These are phyloP conservation scores for Ambrosia artemisiifolia DNA, from an alignment of 129 eudicot species.

Conservation along the genomic window DNA sequence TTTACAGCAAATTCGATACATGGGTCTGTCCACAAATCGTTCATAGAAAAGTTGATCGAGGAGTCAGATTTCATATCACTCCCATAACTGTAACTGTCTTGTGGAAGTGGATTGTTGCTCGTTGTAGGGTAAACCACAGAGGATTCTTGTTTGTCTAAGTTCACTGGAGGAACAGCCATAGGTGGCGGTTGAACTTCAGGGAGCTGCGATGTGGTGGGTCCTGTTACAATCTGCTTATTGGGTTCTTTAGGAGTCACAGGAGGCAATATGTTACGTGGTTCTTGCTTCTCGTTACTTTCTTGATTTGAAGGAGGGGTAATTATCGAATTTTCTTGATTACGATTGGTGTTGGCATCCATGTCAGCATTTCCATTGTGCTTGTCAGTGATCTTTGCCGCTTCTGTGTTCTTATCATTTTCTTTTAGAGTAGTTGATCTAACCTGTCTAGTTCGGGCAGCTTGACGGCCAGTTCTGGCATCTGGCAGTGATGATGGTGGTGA, in stretches of 20 bases:
- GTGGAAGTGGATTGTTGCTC: constrained; percentile 19
- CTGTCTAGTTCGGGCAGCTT: constrained; percentile 10
- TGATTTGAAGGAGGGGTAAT: constrained; percentile 3
- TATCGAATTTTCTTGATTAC: constrained; percentile 9
- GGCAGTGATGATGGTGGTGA: constrained; percentile 26
- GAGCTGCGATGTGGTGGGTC: background rate
- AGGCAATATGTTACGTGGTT: background rate
- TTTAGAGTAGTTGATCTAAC: constrained; percentile 9
- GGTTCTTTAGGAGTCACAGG: constrained; percentile 3
- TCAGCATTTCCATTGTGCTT: background rate
- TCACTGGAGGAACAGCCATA: constrained; percentile 4
- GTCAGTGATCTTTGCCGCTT: constrained; percentile 2
- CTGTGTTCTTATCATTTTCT: constrained; percentile 1
- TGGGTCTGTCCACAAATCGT: constrained; percentile 66
- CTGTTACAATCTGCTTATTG: background rate
- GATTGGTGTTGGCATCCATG: constrained; percentile 1
- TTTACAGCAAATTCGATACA: constrained; percentile 92
- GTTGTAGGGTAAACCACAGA: background rate
- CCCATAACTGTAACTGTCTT: constrained; percentile 1
- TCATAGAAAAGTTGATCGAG: constrained; percentile 31
- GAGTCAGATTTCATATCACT: constrained; percentile 18
- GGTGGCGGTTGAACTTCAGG: background rate
- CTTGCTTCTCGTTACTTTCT: constrained; percentile 20
- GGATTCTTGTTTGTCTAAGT: constrained; percentile 20
- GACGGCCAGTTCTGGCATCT: constrained; percentile 24